Evolutionary conservation across 2,329 filamentous ascomycete species (phyloP).

Genomic region (Zymoseptoria tritici): DNA sequence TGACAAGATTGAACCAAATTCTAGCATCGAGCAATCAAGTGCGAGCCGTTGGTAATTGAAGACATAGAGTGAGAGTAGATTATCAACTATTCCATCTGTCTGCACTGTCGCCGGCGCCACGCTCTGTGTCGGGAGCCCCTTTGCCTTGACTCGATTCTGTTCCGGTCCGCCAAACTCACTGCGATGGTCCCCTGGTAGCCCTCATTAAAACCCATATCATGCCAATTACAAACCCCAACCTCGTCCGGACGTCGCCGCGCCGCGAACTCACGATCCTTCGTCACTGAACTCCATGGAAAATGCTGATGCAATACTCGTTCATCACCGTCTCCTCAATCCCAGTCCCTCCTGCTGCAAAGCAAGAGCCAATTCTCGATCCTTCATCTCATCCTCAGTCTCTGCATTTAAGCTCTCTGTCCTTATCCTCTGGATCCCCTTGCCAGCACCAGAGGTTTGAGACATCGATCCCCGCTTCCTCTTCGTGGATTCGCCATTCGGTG

Average conservation of each 20-base stretch:
- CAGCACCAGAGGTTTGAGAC: slow-evolving; percentile 4
- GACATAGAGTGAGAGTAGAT: neutral
- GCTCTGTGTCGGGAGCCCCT: neutral
- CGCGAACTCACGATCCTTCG: neutral
- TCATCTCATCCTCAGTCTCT: slow-evolving; percentile 1
- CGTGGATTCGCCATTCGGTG: neutral
- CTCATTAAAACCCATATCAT: neutral
- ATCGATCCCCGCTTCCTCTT: slow-evolving; percentile 21
- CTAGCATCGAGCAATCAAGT: no score
- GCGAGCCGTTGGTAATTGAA: no score
- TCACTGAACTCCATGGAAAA: neutral
- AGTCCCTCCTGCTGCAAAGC: slow-evolving; percentile 16
- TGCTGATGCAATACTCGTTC: neutral
- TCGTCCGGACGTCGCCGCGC: neutral
- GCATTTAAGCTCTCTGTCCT: neutral
- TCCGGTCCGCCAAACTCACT: neutral
- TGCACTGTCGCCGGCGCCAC: neutral
- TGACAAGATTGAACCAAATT: no score
- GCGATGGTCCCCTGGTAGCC: neutral
- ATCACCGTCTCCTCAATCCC: slow-evolving; percentile 6
- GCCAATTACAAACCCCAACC: neutral
- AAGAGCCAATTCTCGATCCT: slow-evolving; percentile 12
- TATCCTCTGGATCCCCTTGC: neutral
- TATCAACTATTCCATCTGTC: neutral
- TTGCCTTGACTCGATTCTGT: neutral